Percentiles rank a stretch among this genome's conserved stretches.
Conservation (phyloP, 2,329 filamentous ascomycete genomes). For the Pseudogymnoascus sp. region DNA sequence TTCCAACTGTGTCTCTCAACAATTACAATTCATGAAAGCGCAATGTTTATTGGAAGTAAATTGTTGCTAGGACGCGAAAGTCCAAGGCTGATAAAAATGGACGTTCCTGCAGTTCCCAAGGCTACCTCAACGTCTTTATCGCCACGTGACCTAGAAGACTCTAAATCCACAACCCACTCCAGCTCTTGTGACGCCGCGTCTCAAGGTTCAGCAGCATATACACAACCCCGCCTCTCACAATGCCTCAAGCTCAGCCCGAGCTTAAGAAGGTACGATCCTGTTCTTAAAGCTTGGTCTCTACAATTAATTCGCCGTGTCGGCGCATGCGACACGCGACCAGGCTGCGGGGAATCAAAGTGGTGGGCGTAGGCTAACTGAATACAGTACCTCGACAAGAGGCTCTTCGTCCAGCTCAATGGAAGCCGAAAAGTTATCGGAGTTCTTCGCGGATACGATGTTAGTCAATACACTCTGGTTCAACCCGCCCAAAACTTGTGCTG, state of each 20-base stretch:
- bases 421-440: constrained; percentile 95
- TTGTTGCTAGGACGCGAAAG: neutral
- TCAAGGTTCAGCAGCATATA: constrained; percentile 8
- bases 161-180: constrained; percentile 4
- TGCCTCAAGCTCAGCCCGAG: constrained; percentile 98
- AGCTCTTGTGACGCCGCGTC: constrained; percentile 2
- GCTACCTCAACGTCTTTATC: constrained; percentile 16
- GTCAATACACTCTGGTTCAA: constrained; percentile 9
- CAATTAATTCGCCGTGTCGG: neutral
- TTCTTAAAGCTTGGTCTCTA: constrained; percentile 10
- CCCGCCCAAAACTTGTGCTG: neutral
- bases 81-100: neutral
- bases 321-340: constrained; percentile 4
- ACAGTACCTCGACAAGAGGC: constrained; percentile 97
- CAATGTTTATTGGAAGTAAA: neutral
- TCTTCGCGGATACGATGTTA: constrained; percentile 91
- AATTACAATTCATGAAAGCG: neutral
- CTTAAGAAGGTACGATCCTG: constrained; percentile 74
- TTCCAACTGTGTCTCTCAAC: neutral
- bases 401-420: constrained; percentile 96
- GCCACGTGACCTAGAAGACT: constrained; percentile 20
- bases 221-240: constrained; percentile 34
- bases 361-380: constrained; percentile 11
- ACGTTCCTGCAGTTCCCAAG: neutral
- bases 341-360: neutral